phyloP scores from a whole-genome alignment of 2,329 filamentous ascomycete genomes.

The Leptoxyphium fumago region DNA sequence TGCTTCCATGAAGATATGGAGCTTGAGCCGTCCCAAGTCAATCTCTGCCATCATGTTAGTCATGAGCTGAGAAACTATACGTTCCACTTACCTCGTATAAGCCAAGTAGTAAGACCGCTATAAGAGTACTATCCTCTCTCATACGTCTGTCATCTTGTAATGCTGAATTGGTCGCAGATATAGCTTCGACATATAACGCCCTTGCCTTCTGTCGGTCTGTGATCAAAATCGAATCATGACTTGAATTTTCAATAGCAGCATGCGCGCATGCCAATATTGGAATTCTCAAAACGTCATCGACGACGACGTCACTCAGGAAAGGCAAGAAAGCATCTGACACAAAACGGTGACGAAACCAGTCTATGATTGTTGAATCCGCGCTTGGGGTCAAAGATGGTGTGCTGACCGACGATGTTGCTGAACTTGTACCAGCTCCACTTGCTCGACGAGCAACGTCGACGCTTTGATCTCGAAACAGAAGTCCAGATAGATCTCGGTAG shows the following conservation, averaged over 20 bases:
- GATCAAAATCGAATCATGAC: background rate
- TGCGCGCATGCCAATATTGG: constrained; percentile 8
- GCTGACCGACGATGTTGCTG: background rate
- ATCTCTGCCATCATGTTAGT: background rate
- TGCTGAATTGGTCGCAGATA: constrained; percentile 6
- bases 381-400: constrained; percentile 1
- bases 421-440: constrained; percentile 1
- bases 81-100: constrained; percentile 4
- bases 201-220: constrained; percentile 2
- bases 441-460: constrained; percentile 3
- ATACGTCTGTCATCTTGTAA: constrained; percentile 3
- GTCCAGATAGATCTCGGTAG: constrained; percentile 7
- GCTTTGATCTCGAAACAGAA: constrained; percentile 9
- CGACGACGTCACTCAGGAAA: constrained; percentile 2
- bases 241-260: constrained; percentile 4
- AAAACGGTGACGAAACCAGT: constrained; percentile 7
- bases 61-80: background rate
- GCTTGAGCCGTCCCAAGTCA: constrained; percentile 4
- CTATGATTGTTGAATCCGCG: constrained; percentile 1
- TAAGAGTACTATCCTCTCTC: constrained; percentile 7
- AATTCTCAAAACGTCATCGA: constrained; percentile 4
- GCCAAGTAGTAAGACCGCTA: constrained; percentile 6
- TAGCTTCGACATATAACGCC: constrained; percentile 7
- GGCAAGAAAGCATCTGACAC: constrained; percentile 4
- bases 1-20: constrained; percentile 5